Base-by-base conservation (phyloP, 257 asterid species). In the Lantana camara region DNA sequence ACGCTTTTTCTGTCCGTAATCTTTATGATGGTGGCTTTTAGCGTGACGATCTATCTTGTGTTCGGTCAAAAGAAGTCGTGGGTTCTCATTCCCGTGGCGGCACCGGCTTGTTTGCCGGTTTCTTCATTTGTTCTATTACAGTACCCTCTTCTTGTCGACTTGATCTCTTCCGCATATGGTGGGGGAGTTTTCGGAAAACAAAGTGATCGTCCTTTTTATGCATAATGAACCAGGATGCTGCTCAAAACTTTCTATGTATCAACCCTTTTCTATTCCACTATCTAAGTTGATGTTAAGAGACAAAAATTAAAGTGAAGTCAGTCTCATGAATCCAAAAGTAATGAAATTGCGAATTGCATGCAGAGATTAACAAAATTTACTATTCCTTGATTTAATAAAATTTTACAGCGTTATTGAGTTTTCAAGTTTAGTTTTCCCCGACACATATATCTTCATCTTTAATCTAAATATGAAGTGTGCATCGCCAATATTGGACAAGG, bases 21-120 rank as follows among this genome's bases (percentile, higher is more conserved):
- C 0, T 66, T 14, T 19, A 40, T 55, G 62, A 42, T 27, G 46
- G 40, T 66, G 2, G 63, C 54, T 0, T 59, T 68, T 20, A 42
- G 74, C 30, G 57, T 34, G 2, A 35, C 66, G 4, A 6, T 67
- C 13, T 17, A 20, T 22, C 20, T 67, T 2, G 40, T 67, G 49
- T 67, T 67, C 3, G 73, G 73, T 13, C n/a, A 11, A 22, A 23
- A 45, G 27, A 57, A 46, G 15, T 14, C 52, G 7, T 60, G 66
- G 66, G 55, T 60, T 14, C 40, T 60, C 10, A 44, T 44, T 14
- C 24, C 66, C 3, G 66, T 60, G 21, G 21, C 23, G 14, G 37
- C 34, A 3, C 17, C 44, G 27, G 66, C 66, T 12, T 60, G 66
- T 17, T 44, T 60, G 20, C 66, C 55, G 0, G 27, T 60, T 13